phyloP scores from a whole-genome alignment of 2,329 filamentous ascomycete genomes.

The Paracamarosporium sp. region DNA sequence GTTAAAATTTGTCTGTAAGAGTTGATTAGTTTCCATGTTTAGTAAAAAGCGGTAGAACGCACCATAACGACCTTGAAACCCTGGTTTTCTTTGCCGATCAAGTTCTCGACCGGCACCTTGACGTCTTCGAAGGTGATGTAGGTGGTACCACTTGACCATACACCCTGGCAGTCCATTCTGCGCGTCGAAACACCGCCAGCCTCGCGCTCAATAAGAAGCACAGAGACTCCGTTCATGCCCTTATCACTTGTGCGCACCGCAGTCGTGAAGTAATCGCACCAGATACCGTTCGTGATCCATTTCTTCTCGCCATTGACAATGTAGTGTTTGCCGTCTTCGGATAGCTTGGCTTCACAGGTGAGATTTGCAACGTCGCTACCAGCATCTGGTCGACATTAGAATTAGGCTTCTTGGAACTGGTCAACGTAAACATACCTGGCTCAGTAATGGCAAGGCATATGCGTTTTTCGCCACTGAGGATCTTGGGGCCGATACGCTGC shows the following conservation, averaged over 20 bases:
- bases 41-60: slow-evolving; percentile 99
- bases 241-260: slow-evolving; percentile 87
- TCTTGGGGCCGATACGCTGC: slow-evolving; percentile 85
- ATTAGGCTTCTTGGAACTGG: not conserved
- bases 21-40: too few species aligned
- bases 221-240: slow-evolving; percentile 91
- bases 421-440: slow-evolving; percentile 52
- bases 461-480: slow-evolving; percentile 90
- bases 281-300: slow-evolving; percentile 99
- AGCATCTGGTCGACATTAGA: slow-evolving; percentile 67
- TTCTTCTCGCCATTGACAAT: slow-evolving; percentile 99
- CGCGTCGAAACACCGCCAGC: slow-evolving; percentile 87
- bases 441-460: slow-evolving; percentile 98
- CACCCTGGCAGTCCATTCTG: slow-evolving; percentile 98
- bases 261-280: slow-evolving; percentile 96
- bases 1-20: slow-evolving; percentile 99
- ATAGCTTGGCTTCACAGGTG: slow-evolving; percentile 93
- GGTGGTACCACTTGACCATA: slow-evolving; percentile 93
- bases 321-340: slow-evolving; percentile 96
- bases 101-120: slow-evolving; percentile 98
- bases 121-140: slow-evolving; percentile 99
- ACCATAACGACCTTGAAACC: slow-evolving; percentile 99
- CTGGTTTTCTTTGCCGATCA: slow-evolving; percentile 97
- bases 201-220: slow-evolving; percentile 89
- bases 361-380: slow-evolving; percentile 95